phyloP scores from a whole-genome alignment of 2,329 filamentous ascomycete species.

The Xylaria digitata region DNA sequence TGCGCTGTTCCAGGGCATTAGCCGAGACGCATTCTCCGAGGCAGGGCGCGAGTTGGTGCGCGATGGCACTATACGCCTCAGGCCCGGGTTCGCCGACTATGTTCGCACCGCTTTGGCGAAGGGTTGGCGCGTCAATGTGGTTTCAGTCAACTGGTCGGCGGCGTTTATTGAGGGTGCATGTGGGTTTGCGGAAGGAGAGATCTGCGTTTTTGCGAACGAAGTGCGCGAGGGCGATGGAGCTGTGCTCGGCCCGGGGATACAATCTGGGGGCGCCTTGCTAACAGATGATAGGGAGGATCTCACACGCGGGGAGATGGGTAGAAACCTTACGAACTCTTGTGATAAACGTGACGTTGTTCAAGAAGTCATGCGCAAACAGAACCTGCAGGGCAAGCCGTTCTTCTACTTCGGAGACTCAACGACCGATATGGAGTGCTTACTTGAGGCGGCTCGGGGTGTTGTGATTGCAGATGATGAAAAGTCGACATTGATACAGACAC shows the following conservation, averaged over 20 bases:
- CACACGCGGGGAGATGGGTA: conserved; percentile 40
- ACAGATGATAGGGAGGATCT: conserved; percentile 8
- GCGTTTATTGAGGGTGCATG: conserved; percentile 61
- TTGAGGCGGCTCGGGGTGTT: conserved; percentile 57
- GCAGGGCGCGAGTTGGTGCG: conserved; percentile 55
- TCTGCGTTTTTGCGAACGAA: conserved; percentile 59
- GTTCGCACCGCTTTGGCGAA: conserved; percentile 37
- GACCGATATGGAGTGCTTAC: conserved; percentile 66
- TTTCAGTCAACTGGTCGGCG: conserved; percentile 65
- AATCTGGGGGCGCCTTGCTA: conserved; percentile 34
- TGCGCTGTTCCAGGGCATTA: conserved; percentile 59
- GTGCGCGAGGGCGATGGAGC: conserved; percentile 51
- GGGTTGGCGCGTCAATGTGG: conserved; percentile 56
- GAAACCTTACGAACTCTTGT: conserved; percentile 54
- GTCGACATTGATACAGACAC: conserved; percentile 45
- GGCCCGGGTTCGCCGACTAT: conserved; percentile 56
- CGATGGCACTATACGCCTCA: conserved; percentile 51
- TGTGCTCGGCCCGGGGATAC: conserved; percentile 55
- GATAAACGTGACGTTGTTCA: conserved; percentile 60
- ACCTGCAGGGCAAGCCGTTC: conserved; percentile 41
- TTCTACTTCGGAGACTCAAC: conserved; percentile 70
- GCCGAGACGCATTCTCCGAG: conserved; percentile 47
- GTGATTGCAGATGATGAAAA: conserved; percentile 57
- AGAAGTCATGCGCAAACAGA: conserved; percentile 44
- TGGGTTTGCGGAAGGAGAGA: conserved; percentile 42